phyloP scores from a whole-genome alignment of 352 stramenopile genomes.

The Globisporangium okanoganense region DNA sequence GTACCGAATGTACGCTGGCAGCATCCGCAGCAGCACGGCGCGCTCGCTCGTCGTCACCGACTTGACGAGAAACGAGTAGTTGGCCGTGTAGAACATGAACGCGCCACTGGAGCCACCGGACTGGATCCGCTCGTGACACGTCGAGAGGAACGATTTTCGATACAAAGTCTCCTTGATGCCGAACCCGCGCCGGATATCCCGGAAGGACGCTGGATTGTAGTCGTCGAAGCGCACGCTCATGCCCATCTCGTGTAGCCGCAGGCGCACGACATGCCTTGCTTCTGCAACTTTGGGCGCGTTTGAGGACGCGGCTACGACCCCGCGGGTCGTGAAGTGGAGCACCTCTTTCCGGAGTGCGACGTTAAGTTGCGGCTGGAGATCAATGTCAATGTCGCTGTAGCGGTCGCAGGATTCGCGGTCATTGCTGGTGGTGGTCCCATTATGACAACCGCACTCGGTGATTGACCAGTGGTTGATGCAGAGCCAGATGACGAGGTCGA shows the following conservation, averaged over 20 bases:
- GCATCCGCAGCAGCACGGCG: constrained; percentile 75
- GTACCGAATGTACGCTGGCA: constrained; percentile 77
- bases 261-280: constrained; percentile 50
- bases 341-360: constrained; percentile 84
- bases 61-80: constrained; percentile 88
- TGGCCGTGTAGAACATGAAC: constrained; percentile 91
- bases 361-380: constrained; percentile 84
- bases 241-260: constrained; percentile 76
- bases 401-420: constrained; percentile 32
- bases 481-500: constrained; percentile 84
- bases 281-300: constrained; percentile 53
- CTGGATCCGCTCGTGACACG: constrained; percentile 80
- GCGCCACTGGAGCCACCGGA: constrained; percentile 81
- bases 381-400: constrained; percentile 75
- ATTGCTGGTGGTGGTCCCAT: neutral
- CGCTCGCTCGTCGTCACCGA: constrained; percentile 78
- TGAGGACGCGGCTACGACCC: constrained; percentile 72
- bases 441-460: constrained; percentile 21
- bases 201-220: constrained; percentile 68
- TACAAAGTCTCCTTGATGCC: constrained; percentile 75
- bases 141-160: constrained; percentile 73
- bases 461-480: constrained; percentile 56
- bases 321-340: constrained; percentile 84
- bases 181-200: constrained; percentile 74
- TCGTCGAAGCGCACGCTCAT: constrained; percentile 82